Evolutionary conservation across 805 yeast species (phyloP), one percentile per base, ranked within the genome.

Genomic region (Dipodascopsis uninucleata): DNA sequence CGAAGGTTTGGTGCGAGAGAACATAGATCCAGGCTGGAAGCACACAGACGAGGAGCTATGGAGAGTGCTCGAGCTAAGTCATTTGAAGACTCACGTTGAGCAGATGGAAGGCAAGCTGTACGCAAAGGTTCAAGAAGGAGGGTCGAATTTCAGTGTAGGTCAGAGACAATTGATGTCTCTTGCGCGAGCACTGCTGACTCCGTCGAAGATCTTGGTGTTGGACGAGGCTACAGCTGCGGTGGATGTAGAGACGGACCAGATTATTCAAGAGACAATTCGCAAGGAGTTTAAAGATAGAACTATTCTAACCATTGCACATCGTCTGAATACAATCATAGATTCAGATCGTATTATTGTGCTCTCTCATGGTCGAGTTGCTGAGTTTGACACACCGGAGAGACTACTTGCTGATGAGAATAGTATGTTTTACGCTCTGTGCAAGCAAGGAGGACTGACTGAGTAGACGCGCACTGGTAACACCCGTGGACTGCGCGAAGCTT

Each of bases 141-240:
- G 96, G 8, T 66, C 84, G 10, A 88, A 88, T 61, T 66, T 88
- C 45, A 85, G 95, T 6, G 81, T 82, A 25, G 96, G 96, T 16
- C 96, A 88, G 67, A 74, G 86, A 56, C 96, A 88, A 65, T 68
- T 88, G 48, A 68, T 87, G 60, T 85, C 94, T 5, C 74, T 86
- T 51, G 89, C 94, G 1, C 74, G 96, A 56, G 93, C 95, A 0
- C 70, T 87, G 59, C 81, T 87, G 37, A 73, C 87, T 34, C 75
- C 81, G 24, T 75, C 90, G 3, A 80, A 78, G 60, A 80, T 86
- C 47, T 69, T 86, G 47, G 85, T 87, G 44, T 66, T 86, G 43
- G 96, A 87, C 63, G 96, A 87, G 66, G 96, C 83, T 9, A 78
- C 83, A 2, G 90, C 95, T 0, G 85, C 95, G n/a, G 93, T 85